Evolutionary conservation across 495 filamentous ascomycete genomes (phyloP), one percentile per base, ranked within the genome.

Genomic region (Hypoxylon perforatum): DNA sequence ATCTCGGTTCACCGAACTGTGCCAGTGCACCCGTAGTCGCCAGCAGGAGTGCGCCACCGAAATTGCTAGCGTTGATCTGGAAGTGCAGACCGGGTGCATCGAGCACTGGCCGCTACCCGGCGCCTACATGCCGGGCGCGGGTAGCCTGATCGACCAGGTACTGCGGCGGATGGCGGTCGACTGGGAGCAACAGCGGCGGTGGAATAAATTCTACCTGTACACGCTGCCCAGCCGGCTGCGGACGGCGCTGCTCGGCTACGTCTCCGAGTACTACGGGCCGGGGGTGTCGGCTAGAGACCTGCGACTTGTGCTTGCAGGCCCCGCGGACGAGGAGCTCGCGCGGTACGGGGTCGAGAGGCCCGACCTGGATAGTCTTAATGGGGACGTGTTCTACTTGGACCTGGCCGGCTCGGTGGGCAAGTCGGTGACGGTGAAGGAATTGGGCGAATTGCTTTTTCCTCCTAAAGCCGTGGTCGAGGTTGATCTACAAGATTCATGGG

Each of bases 111-210:
- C 70, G 11, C 56, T 81, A 65, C 80, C 80, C 3, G 77, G 67
- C 14, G 50, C 57, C 19, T 77, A 74, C 11, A 22, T 64, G 6
- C 86, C 85, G 1, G 68, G 47, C 1, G 70, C 74, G 50, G 75
- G 76, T 15, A 87, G 85, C 57, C 77, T 94, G 4, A 68, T 87
- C 19, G 86, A 90, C 71, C 75, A 77, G 4, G 63, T 84, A 17
- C 75, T 95, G 21, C 85, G 85, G 61, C 74, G 73, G 6, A 85
- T 95, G 70, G 90, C 86, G 1, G 64, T 71, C n/a, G 84, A 91
- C 51, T 96, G 91, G 91, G 77, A 83, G 1, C 88, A 85, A 69
- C 86, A 93, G 70, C 54, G 84, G 14, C 78, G 84, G 17, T 92
- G 90, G 67, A 87, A 92, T 67, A 87, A 83, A 36, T 77, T 88